Evolutionary conservation across 129 eudicot genomes (phyloP).

Genomic region (Pulicaria dysenterica): DNA sequence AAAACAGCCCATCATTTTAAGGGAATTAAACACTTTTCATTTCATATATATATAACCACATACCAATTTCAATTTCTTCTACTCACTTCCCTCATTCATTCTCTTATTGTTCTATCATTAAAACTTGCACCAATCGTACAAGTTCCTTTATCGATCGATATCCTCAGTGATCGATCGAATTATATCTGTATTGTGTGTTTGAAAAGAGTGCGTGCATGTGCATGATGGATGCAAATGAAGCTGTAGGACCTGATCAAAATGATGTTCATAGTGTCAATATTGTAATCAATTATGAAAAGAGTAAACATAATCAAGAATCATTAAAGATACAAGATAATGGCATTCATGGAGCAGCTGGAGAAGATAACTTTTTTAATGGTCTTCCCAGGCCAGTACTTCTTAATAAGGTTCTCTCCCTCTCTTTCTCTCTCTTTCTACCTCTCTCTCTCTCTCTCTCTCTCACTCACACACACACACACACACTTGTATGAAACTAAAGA

Average conservation of each 20-base stretch:
- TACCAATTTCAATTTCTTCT: conserved; percentile 7
- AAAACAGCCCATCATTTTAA: conserved; percentile 33
- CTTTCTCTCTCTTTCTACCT: neutral
- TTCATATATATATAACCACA: conserved; percentile 4
- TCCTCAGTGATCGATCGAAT: neutral
- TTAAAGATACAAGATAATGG: conserved; percentile 22
- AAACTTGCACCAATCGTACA: neutral
- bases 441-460: neutral
- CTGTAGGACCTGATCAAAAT: neutral
- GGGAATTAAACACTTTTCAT: neutral
- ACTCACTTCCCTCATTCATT: conserved; percentile 8
- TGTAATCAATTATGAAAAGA: conserved; percentile 19
- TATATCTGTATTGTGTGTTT: neutral
- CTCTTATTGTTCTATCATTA: neutral
- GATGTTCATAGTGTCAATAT: neutral
- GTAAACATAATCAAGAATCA: conserved; percentile 8
- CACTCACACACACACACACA: too few species aligned
- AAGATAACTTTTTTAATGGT: conserved; percentile 1
- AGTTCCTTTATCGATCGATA: too few species aligned
- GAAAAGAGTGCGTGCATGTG: conserved; percentile 32
- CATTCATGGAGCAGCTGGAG: conserved; percentile 9
- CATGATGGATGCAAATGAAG: conserved; percentile 48
- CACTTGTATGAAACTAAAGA: too few species aligned
- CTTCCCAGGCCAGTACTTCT: conserved; percentile 26
- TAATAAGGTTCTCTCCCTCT: conserved; percentile 35